A percentile compares a stretch with the other conserved stretches of the same genome.
Evolutionary conservation across 305 asterid genomes (phyloP).

Genomic region (Stenogyne calaminthoides): DNA sequence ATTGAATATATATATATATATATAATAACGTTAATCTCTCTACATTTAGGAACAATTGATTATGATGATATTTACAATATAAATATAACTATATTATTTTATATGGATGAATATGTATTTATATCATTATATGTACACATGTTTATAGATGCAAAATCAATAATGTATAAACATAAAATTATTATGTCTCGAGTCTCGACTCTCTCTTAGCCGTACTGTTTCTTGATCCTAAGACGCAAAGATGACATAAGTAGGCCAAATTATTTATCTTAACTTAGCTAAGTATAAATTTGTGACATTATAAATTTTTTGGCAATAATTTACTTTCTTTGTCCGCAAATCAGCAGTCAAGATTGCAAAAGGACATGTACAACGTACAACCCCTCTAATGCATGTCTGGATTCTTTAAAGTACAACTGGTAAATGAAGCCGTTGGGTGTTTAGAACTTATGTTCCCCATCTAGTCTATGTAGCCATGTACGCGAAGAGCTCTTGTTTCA

Average conservation of each 20-base stretch:
- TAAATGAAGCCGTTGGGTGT: slow-evolving; percentile 15
- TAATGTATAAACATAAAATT: not conserved
- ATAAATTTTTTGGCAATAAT: slow-evolving; percentile 22
- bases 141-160: not conserved
- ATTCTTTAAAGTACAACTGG: slow-evolving; percentile 12
- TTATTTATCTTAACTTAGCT: not conserved
- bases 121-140: no score
- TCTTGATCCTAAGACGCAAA: not conserved
- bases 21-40: no score
- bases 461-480: slow-evolving; percentile 29
- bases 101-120: no score
- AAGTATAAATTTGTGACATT: not conserved
- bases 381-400: not conserved
- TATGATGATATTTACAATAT: no score
- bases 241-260: not conserved
- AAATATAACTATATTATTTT: no score
- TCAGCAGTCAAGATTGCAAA: slow-evolving; percentile 8
- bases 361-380: slow-evolving; percentile 24
- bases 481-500: not conserved
- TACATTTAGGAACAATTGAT: no score
- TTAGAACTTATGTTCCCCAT: not conserved
- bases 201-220: not conserved
- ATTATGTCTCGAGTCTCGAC: not conserved
- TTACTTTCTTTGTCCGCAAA: not conserved
- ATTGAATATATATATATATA: no score